Base-by-base conservation (phyloP, 306 rosid species). In the Neltuma alba region DNA sequence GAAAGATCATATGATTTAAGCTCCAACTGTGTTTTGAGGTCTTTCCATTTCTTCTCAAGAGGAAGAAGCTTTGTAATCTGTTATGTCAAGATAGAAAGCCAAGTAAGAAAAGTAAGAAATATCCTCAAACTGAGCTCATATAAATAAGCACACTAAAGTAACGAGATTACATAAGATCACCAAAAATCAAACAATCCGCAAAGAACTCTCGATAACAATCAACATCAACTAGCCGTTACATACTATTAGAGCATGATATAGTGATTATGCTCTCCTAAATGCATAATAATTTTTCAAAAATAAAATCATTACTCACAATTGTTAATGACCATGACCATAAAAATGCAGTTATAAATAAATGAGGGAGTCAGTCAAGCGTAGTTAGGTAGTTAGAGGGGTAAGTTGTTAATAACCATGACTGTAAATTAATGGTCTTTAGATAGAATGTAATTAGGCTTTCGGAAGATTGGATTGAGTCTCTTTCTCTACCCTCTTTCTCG, bases 21-120 rank as follows among this genome's bases (percentile, higher is more conserved):
- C 87, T 95, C 98, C 50, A 95, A 87, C 57, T 90, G 92, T 79
- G 88, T 69, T 82, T 90, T 92, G 71, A 92, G 89, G 78, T 85
- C 92, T 60, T 52, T 81, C 88, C 87, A 92, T 77, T 84, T 91
- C 74, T 91, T 92, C 76, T 92, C 90, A 80, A 89, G 93, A 38
- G 99, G 99, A 78, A 85, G 84, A 76, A 95, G 89, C 83, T 90
- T 89, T 25, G 81, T 34, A 28, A 95, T 95, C 99, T 95, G 92
- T 77, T 55, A 80, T 74, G 33, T 70, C 79, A 82, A 71, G 70
- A 85, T 58, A 76, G 67, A 80, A 78, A 58, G 80, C 57, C 55
- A 37, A 72, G 68, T 28, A 44, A 45, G 61, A 86, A 61, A 36
- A 72, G 67, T 28, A 44, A 47, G 66, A 86, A 61, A 44, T 25